These are phyloP conservation scores for Zasmidium citrigriseum DNA, from an alignment of 2,329 filamentous ascomycete species.

Conservation along the genomic window DNA sequence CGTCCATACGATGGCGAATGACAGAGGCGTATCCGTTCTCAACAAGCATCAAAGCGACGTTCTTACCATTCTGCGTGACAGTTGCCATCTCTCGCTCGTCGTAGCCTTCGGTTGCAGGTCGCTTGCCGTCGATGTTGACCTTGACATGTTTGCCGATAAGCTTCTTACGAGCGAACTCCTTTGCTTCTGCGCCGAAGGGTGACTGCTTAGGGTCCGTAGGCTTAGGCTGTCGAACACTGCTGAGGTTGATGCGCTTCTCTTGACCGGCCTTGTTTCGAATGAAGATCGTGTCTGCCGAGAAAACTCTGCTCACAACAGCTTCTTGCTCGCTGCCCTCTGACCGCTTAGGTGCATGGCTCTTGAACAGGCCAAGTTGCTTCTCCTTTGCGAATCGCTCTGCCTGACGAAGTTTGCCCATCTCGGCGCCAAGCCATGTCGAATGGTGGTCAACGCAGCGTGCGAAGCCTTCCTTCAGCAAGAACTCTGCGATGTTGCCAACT, in stretches of 20 bases:
- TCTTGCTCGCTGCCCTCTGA: slow-evolving; percentile 66
- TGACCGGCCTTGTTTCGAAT: slow-evolving; percentile 79
- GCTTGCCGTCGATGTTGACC: slow-evolving; percentile 84
- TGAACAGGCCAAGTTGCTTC: slow-evolving; percentile 76
- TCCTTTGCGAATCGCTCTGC: slow-evolving; percentile 85
- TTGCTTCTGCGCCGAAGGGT: slow-evolving; percentile 88
- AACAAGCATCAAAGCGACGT: slow-evolving; percentile 81
- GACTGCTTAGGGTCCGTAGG: slow-evolving; percentile 81
- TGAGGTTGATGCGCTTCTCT: slow-evolving; percentile 89
- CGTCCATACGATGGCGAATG: slow-evolving; percentile 91
- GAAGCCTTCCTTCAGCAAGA: slow-evolving; percentile 83
- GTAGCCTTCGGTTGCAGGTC: slow-evolving; percentile 84
- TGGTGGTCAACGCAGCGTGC: slow-evolving; percentile 95
- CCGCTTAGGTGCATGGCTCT: slow-evolving; percentile 66
- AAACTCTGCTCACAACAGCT: slow-evolving; percentile 79
- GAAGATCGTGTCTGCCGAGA: slow-evolving; percentile 86
- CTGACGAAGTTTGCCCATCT: slow-evolving; percentile 82
- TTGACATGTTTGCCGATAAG: slow-evolving; percentile 95
- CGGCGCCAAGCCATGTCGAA: slow-evolving; percentile 83
- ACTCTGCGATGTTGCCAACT: slow-evolving; percentile 84
- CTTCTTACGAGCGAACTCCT: slow-evolving; percentile 92
- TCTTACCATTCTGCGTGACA: slow-evolving; percentile 79
- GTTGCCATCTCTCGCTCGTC: slow-evolving; percentile 95
- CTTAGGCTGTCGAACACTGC: slow-evolving; percentile 92
- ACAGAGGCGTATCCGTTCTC: slow-evolving; percentile 92